Evolutionary conservation across 192 early-diverging fungal species (phyloP), one percentile per base, ranked within the genome.

Genomic region (Umbelopsis sp.): DNA sequence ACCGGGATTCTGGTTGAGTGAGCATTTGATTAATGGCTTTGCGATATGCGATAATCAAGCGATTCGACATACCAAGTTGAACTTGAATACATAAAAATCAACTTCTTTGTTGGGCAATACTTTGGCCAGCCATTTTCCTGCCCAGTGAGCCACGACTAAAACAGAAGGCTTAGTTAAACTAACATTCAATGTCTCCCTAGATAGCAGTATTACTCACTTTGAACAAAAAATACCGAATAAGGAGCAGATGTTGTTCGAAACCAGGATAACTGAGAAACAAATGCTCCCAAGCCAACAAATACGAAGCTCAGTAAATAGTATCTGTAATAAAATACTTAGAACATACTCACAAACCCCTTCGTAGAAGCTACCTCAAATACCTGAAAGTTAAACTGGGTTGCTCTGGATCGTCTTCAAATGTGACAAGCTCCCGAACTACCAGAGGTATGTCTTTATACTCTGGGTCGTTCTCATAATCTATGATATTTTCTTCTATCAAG

Each of bases 41-140:
- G 27, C 27, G 27, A 30, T 30, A 30, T 30, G 25, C 1, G 13
- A 23, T 30, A 12, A 61, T 18, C 12, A 35, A 2, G 13, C 30
- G 35, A 16, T 6, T 16, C 20, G 0, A 61, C 55, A 13, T 61
- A 61, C 55, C 49, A 94, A 84, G 21, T 64, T 74, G 49, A 77
- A 80, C n/a, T 77, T 75, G 52, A 68, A 78, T 25, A 85, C 76
- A 72, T 86, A 87, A 0, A 85, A 55, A n/a, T 68, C 48, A 66
- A 90, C 74, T 15, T 76, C 82, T 20, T 73, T 71, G 25, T 78
- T 80, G 13, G 92, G 91, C 53, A 94, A 68, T 13, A 88, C 65
- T 30, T 79, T 76, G 16, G 89, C 91, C 74, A 93, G 69, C 35
- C 91, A 53, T 13, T 84, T 80, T 1, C 95, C 95, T 1, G 89